Evolutionary conservation across 129 eudicot species (phyloP), one percentile per base, ranked within the genome.

Genomic region (Flaveria linearis): DNA sequence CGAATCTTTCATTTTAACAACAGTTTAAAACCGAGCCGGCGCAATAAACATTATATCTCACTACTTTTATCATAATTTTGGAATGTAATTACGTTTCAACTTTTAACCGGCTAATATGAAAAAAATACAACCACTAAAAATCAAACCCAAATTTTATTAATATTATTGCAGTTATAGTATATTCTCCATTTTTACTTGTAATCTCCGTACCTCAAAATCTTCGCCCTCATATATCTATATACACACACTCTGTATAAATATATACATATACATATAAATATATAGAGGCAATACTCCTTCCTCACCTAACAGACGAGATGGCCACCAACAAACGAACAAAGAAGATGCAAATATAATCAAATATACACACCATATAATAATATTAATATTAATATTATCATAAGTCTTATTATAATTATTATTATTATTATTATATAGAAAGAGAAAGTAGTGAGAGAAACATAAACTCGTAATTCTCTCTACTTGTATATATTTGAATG

Each of bases 271-370:
- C 3, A 33, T 23, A 72, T 15, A 55, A 13, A 53, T 17, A 51
- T 61, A 71, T 49, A 72, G 50, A 72, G 45, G 22, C 51, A 47
- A 45, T 74, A 74, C 78, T 58, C 68, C 66, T 58, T 52, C 81
- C 81, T 72, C 72, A 72, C 73, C 61, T 46, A 53, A 69, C 76
- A 50, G 76, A 80, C 84, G 79, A 80, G 84, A 67, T 73, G 84
- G 70, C 84, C 79, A 80, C 79, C 84, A 73, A 80, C 84, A 80
- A 65, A 65, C 79, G 26, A 80, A 80, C 84, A 80, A 74, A 73
- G 61, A 66, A 80, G 75, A 80, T 74, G 62, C 57, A 65, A 62
- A 39, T 61, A 45, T 53, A 47, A 14, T 60, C 41, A 26, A 43
- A 39, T 13, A 77, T 66, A 45, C 12, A 18, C 20, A 49, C 42